A percentile compares a stretch with the other conserved stretches of the same genome.
Evolutionary conservation across 73 alveolate species (phyloP).

Genomic region (Halteria grandinella): DNA sequence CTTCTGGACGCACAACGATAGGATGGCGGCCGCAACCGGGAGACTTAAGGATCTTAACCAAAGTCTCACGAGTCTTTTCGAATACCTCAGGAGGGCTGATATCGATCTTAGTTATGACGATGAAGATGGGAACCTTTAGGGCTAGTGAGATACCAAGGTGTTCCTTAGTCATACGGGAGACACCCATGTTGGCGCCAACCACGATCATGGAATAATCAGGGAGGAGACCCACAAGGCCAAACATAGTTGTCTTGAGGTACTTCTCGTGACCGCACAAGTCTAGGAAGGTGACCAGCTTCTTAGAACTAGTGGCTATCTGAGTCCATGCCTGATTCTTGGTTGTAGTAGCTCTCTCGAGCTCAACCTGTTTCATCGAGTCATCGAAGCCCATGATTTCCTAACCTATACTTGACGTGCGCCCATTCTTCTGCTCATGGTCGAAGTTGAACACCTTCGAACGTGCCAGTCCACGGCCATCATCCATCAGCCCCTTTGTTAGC

Average conservation of each 20-base stretch:
- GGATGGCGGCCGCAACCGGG: constrained; percentile 89
- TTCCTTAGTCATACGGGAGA: constrained; percentile 97
- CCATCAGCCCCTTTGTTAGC: constrained; percentile 90
- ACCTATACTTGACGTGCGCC: constrained; percentile 95
- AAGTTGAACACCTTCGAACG: constrained; percentile 94
- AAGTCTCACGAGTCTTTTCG: constrained; percentile 81
- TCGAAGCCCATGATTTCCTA: constrained; percentile 94
- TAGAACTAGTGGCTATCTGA: constrained; percentile 77
- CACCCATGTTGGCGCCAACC: constrained; percentile 98
- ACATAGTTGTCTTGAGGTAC: constrained; percentile 98
- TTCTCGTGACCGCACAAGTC: constrained; percentile 99
- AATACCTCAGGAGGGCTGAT: constrained; percentile 95
- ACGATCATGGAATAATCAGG: constrained; percentile 97
- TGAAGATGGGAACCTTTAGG: constrained; percentile 92
- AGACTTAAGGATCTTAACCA: constrained; percentile 76
- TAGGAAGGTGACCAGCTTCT: constrained; percentile 80
- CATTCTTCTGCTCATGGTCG: constrained; percentile 96
- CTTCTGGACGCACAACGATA: constrained; percentile 64
- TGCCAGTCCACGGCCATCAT: constrained; percentile 98
- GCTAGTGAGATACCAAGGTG: constrained; percentile 96
- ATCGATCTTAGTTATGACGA: constrained; percentile 96
- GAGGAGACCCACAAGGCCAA: constrained; percentile 94
- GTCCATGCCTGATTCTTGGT: constrained; percentile 91
- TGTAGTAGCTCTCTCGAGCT: constrained; percentile 77
- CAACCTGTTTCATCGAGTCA: constrained; percentile 67